Percentiles rank a stretch among this genome's conserved stretches.
phyloP scores from a whole-genome alignment of 78 protist species.

The Dictyostelium intermedium region DNA sequence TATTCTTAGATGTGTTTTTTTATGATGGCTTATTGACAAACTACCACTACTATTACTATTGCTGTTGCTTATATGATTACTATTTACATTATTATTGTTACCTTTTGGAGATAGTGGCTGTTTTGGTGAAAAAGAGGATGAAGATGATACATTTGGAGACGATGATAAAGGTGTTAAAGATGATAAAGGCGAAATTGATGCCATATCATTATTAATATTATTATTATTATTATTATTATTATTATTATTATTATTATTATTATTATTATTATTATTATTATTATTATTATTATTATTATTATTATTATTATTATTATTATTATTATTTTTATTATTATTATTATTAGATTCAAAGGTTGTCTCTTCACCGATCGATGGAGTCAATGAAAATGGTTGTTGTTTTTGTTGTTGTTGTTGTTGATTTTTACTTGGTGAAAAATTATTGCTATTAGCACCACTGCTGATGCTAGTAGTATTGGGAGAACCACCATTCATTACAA shows the following conservation, averaged over 20 bases:
- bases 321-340: not conserved
- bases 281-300: not conserved
- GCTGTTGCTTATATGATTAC: not conserved
- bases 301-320: too few species aligned
- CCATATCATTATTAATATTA: not conserved
- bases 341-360: not conserved
- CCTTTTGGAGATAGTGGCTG: not conserved
- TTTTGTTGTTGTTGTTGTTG: not conserved
- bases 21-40: not conserved
- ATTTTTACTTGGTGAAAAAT: not conserved
- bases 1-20: slow-evolving; percentile 68
- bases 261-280: not conserved
- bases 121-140: not conserved
- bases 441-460: not conserved
- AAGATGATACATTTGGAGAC: not conserved
- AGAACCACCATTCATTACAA: not conserved
- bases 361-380: not conserved
- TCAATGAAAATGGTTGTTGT: not conserved
- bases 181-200: not conserved
- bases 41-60: not conserved
- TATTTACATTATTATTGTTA: not conserved
- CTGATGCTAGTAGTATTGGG: too few species aligned
- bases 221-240: not conserved
- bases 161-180: not conserved
- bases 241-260: not conserved